phyloP scores from a whole-genome alignment of 306 rosid genomes.

The Ammopiptanthus mongolicus region DNA sequence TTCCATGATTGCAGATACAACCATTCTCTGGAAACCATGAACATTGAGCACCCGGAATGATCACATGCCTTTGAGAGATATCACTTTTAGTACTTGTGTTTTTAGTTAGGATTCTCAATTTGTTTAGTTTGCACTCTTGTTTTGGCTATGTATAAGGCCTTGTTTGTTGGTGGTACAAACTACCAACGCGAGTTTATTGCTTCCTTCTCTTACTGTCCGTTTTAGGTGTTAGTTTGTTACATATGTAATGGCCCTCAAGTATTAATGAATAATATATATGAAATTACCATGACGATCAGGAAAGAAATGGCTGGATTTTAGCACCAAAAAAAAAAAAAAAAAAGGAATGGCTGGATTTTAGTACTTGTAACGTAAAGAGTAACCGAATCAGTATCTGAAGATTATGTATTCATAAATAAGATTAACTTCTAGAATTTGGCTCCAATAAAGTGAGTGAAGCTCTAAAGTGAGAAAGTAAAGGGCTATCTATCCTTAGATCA shows the following conservation, averaged over 20 bases:
- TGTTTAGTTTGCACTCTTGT: background rate
- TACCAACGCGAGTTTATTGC: background rate
- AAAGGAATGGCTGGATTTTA: background rate
- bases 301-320: background rate
- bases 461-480: no score
- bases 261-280: background rate
- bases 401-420: no score
- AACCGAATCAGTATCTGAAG: no score
- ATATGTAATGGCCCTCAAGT: background rate
- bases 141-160: background rate
- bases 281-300: no score
- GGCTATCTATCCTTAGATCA: no score
- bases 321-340: no score
- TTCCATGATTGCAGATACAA: conserved; percentile 89
- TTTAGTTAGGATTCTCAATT: background rate
- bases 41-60: conserved; percentile 16
- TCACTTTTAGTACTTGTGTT: background rate
- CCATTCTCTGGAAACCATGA: conserved; percentile 81
- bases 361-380: no score
- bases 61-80: background rate
- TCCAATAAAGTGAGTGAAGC: no score
- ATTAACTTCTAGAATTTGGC: no score
- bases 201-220: background rate
- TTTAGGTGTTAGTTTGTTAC: background rate
- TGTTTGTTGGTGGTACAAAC: background rate